Evolutionary conservation across 2,329 filamentous ascomycete species (phyloP).

Genomic region (Clonostachys chloroleuca): DNA sequence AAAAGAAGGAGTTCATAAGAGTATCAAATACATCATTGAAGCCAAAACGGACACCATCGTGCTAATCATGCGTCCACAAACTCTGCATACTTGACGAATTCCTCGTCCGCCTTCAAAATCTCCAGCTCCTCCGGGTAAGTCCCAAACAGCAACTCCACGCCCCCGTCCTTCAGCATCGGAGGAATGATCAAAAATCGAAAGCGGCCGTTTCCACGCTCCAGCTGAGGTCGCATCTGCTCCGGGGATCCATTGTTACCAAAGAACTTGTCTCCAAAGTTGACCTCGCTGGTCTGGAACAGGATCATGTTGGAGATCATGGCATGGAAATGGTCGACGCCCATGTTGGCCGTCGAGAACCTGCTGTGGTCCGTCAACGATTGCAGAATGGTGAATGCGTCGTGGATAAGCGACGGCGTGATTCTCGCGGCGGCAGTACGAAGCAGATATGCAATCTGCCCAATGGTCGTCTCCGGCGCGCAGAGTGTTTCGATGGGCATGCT

Average conservation of each 20-base stretch:
- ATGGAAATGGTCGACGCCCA: constrained; percentile 16
- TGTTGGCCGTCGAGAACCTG: constrained; percentile 13
- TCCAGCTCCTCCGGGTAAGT: constrained; percentile 18
- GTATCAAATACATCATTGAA: too few relatives aligned
- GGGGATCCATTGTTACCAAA: constrained; percentile 16
- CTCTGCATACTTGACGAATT: constrained; percentile 15
- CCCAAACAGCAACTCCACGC: constrained; percentile 18
- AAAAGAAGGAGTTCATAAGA: too few relatives aligned
- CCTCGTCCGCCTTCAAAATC: constrained; percentile 14
- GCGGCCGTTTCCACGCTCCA: constrained; percentile 14
- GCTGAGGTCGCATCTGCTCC: constrained; percentile 17
- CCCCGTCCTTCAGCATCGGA: constrained; percentile 17
- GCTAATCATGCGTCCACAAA: constrained; percentile 10
- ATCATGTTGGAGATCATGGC: constrained; percentile 22
- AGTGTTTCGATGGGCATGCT: constrained; percentile 14
- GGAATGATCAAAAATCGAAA: constrained; percentile 18
- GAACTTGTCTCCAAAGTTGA: constrained; percentile 16
- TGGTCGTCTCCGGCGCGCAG: constrained; percentile 15
- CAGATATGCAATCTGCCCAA: constrained; percentile 13
- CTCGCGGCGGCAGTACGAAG: constrained; percentile 14
- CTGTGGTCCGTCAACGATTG: constrained; percentile 16
- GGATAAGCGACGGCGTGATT: constrained; percentile 15
- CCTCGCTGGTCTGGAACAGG: constrained; percentile 15
- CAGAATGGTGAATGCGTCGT: constrained; percentile 18
- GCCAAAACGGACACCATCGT: too few relatives aligned